phyloP scores from a whole-genome alignment of 192 early-diverging fungal species.

The Rhizophagus clarus region DNA sequence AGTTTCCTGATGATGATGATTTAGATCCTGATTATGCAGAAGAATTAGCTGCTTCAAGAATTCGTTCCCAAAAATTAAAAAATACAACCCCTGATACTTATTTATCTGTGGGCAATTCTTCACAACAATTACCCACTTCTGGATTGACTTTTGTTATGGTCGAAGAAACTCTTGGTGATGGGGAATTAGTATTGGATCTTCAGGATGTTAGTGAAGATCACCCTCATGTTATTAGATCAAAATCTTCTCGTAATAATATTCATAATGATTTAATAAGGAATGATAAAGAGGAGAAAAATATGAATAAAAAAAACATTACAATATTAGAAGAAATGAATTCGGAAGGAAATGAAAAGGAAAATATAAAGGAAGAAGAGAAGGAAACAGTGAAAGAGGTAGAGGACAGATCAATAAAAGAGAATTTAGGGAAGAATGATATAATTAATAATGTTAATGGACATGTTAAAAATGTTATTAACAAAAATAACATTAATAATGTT shows the following conservation, averaged over 20 bases:
- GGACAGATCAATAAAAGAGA: no score
- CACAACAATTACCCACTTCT: neutral
- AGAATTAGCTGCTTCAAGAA: slow-evolving; percentile 24
- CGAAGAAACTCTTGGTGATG: slow-evolving; percentile 12
- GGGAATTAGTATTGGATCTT: slow-evolving; percentile 9
- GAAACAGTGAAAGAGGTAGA: no score
- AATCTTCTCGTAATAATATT: neutral
- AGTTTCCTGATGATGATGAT: slow-evolving; percentile 29
- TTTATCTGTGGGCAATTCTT: neutral
- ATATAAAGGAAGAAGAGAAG: no score
- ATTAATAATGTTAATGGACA: no score
- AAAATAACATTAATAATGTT: no score
- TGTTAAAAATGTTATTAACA: no score
- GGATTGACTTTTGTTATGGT: slow-evolving; percentile 10
- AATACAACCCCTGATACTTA: neutral
- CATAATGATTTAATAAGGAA: neutral
- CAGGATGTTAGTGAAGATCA: neutral
- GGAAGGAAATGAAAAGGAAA: no score
- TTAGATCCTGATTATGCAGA: slow-evolving; percentile 31
- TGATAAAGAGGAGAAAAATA: neutral
- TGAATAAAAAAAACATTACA: neutral
- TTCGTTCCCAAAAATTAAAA: neutral
- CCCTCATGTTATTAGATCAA: neutral
- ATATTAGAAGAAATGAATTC: no score
- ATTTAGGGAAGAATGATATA: no score